These are phyloP conservation scores for Cetradonia linearis DNA, from an alignment of 495 filamentous ascomycete genomes.

Conservation along the genomic window DNA sequence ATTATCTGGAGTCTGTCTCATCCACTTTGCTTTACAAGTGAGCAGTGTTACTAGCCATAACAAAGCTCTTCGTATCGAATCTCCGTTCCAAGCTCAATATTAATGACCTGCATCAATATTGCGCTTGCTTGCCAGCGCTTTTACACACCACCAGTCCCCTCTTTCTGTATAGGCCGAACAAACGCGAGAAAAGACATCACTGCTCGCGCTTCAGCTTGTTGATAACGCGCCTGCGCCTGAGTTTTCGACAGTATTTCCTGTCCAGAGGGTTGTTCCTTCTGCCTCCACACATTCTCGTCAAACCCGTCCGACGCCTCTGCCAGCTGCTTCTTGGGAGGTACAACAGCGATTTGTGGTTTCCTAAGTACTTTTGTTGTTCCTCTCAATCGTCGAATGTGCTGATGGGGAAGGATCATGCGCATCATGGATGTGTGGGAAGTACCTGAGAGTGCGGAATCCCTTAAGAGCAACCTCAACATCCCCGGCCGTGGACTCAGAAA, in stretches of 20 bases:
- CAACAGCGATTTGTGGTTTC: background rate
- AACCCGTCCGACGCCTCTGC: background rate
- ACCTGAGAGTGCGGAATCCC: background rate
- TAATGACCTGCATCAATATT: background rate
- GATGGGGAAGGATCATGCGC: background rate
- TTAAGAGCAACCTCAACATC: background rate
- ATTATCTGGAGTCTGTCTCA: background rate
- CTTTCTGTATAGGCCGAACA: background rate
- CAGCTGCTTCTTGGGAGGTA: background rate
- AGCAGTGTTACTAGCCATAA: background rate
- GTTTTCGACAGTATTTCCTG: background rate
- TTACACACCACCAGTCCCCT: background rate
- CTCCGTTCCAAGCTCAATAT: background rate
- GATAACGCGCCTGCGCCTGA: background rate
- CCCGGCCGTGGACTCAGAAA: constrained; percentile 7
- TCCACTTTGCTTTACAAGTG: background rate
- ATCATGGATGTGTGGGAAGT: background rate
- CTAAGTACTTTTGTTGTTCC: background rate
- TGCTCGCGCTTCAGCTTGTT: background rate
- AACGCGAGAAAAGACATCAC: background rate
- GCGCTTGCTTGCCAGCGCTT: background rate
- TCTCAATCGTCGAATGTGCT: background rate
- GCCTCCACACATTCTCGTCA: background rate
- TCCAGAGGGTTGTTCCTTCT: background rate
- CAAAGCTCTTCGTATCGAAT: background rate